Evolutionary conservation across 768 basidiomycete species (phyloP).

Genomic region (Lentinula raphanica): DNA sequence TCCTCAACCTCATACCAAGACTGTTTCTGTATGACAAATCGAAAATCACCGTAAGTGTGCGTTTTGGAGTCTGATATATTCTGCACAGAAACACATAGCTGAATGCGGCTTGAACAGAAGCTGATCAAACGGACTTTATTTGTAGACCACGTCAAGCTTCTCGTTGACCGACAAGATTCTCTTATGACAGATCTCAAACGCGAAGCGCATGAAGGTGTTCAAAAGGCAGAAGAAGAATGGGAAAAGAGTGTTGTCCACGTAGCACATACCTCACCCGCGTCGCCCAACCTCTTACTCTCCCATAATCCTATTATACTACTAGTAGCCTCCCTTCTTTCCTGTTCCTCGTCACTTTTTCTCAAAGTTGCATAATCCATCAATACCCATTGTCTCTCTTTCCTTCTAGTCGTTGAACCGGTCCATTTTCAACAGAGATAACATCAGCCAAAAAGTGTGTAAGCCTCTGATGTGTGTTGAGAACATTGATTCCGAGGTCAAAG

Average conservation of each 20-base stretch:
- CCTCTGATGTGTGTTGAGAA: too few relatives aligned
- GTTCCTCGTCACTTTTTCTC: too few relatives aligned
- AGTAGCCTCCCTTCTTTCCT: too few relatives aligned
- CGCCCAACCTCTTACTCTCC: too few relatives aligned
- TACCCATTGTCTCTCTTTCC: too few relatives aligned
- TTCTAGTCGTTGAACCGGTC: too few relatives aligned
- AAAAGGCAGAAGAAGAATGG: slow-evolving; percentile 71
- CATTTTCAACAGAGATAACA: too few relatives aligned
- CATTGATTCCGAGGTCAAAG: too few relatives aligned
- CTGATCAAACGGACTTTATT: slow-evolving; percentile 89
- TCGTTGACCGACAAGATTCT: slow-evolving; percentile 64
- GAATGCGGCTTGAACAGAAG: slow-evolving; percentile 62
- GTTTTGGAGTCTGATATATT: slow-evolving; percentile 19
- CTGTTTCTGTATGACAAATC: slow-evolving; percentile 94
- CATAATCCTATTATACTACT: too few relatives aligned
- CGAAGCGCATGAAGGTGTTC: slow-evolving; percentile 60
- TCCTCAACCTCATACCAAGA: slow-evolving; percentile 82
- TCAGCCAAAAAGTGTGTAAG: too few relatives aligned
- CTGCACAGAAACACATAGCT: background rate
- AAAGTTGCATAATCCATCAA: too few relatives aligned
- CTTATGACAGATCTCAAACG: slow-evolving; percentile 57
- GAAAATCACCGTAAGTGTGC: slow-evolving; percentile 84
- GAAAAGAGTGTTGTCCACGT: slow-evolving; percentile 58
- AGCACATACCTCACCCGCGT: too few relatives aligned
- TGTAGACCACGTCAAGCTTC: slow-evolving; percentile 59